These are phyloP conservation scores for Toxoplasma gondii DNA, from an alignment of 169 alveolate species.

Conservation along the genomic window DNA sequence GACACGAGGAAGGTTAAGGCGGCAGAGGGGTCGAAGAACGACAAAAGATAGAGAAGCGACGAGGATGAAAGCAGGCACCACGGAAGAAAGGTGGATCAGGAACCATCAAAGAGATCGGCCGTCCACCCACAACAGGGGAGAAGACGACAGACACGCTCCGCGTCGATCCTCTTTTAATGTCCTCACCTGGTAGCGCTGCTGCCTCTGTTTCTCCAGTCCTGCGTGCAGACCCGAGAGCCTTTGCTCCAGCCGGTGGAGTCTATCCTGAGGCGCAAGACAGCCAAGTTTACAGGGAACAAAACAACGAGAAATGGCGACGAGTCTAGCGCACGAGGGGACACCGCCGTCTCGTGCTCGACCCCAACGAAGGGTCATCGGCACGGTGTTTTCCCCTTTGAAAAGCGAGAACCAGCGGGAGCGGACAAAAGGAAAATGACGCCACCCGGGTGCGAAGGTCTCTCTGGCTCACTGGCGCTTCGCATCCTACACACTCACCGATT, in stretches of 20 bases:
- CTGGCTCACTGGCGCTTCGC: too few species aligned
- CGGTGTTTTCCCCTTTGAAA: too few species aligned
- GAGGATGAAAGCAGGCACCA: neutral
- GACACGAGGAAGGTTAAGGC: neutral
- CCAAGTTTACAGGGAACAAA: neutral
- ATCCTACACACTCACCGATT: conserved; percentile 10
- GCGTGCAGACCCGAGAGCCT: conserved; percentile 58
- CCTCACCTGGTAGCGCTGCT: conserved; percentile 46
- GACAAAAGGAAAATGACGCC: too few species aligned
- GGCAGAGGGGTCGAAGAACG: neutral
- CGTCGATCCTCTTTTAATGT: neutral
- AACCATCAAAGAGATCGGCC: neutral
- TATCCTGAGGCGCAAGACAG: conserved; percentile 24
- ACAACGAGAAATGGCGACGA: neutral
- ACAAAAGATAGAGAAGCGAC: neutral
- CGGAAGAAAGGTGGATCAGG: neutral
- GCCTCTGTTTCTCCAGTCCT: conserved; percentile 52
- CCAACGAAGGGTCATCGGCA: too few species aligned
- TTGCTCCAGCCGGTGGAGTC: conserved; percentile 59
- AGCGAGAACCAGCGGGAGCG: too few species aligned
- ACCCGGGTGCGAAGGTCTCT: too few species aligned
- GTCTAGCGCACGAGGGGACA: too few species aligned
- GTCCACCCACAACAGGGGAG: neutral
- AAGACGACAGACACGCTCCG: neutral
- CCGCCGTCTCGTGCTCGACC: too few species aligned